phyloP scores from a whole-genome alignment of 2,329 filamentous ascomycete species.

The Huntiella abstrusa region DNA sequence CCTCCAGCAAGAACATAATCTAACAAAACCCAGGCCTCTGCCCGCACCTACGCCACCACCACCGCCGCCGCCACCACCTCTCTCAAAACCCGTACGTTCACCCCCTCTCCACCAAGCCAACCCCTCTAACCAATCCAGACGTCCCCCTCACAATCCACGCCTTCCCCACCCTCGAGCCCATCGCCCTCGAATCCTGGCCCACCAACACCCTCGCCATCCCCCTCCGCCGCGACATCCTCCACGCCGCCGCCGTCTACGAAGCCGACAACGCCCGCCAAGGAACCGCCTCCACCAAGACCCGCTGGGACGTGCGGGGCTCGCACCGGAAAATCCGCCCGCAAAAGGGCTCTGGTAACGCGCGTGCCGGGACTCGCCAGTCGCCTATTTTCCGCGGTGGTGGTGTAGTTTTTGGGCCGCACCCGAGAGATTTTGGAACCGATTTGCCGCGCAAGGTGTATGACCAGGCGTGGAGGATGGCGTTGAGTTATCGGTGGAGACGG shows the following conservation, averaged over 20 bases:
- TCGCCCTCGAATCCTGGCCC: slow-evolving; percentile 58
- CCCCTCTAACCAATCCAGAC: slow-evolving; percentile 27
- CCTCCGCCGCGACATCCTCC: slow-evolving; percentile 75
- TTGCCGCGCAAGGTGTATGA: slow-evolving; percentile 86
- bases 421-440: slow-evolving; percentile 71
- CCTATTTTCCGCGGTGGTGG: slow-evolving; percentile 73
- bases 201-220: slow-evolving; percentile 72
- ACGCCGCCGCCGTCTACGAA: slow-evolving; percentile 83
- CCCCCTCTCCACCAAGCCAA: background rate
- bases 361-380: slow-evolving; percentile 62
- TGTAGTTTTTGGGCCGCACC: slow-evolving; percentile 76
- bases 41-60: slow-evolving; percentile 38
- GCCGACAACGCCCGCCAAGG: slow-evolving; percentile 76
- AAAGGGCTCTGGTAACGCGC: slow-evolving; percentile 68
- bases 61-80: slow-evolving; percentile 21
- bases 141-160: slow-evolving; percentile 73
- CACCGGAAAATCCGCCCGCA: slow-evolving; percentile 66
- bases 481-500: slow-evolving; percentile 75
- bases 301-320: slow-evolving; percentile 68
- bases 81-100: slow-evolving; percentile 27
- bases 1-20: background rate
- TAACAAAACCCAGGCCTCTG: slow-evolving; percentile 11
- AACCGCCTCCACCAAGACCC: slow-evolving; percentile 65
- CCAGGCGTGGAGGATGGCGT: slow-evolving; percentile 80
- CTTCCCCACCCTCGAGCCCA: slow-evolving; percentile 78